Conservation (phyloP, 2,329 filamentous ascomycete species). For the Phyllosticta citrichinensis region DNA sequence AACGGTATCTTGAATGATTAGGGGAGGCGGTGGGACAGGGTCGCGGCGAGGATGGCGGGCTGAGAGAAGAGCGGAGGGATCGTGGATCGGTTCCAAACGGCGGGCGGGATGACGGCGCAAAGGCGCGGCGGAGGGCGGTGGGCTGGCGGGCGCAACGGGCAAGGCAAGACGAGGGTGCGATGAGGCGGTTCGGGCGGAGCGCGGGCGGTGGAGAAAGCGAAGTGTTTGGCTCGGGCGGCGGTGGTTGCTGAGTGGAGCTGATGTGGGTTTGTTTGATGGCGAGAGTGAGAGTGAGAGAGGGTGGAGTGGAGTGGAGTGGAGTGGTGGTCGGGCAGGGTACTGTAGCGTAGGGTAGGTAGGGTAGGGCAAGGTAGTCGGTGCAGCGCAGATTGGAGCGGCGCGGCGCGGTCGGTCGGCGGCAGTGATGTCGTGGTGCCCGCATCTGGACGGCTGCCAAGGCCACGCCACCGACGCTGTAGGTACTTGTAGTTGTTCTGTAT, state of each 20-base stretch:
- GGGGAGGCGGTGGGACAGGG: background rate
- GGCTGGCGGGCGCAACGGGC: background rate
- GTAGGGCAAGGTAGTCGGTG: background rate
- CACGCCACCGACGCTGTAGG: background rate
- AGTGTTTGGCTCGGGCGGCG: background rate
- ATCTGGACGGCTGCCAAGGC: background rate
- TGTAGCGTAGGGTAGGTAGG: no score
- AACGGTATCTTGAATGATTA: conserved; percentile 9
- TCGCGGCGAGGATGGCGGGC: conserved; percentile 5
- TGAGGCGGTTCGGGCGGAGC: background rate
- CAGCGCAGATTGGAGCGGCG: background rate
- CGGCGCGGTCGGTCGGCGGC: background rate
- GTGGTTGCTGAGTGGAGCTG: background rate
- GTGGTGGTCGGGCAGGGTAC: no score
- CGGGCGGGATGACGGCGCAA: conserved; percentile 6
- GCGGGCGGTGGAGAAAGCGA: background rate
- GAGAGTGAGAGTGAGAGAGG: background rate
- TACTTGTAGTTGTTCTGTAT: no score
- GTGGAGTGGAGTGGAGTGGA: background rate
- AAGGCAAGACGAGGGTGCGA: background rate
- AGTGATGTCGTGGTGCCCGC: background rate
- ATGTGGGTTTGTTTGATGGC: background rate
- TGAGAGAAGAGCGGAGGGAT: background rate
- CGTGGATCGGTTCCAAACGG: conserved; percentile 4
- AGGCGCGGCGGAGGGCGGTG: background rate